phyloP scores from a whole-genome alignment of 768 basidiomycete species.

The Leccinum subtestaceum region DNA sequence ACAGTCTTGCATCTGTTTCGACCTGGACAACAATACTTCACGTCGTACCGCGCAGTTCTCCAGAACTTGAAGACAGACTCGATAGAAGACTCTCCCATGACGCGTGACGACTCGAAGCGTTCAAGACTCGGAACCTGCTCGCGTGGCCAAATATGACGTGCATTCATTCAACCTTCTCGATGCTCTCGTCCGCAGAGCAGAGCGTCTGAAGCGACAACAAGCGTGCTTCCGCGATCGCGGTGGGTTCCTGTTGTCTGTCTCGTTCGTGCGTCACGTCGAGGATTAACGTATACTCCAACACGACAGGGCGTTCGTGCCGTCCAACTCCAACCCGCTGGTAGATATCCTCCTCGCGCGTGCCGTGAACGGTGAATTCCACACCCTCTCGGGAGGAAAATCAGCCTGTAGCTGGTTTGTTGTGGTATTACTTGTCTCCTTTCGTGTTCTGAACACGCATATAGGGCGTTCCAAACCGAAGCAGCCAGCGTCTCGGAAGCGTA shows the following conservation, averaged over 20 bases:
- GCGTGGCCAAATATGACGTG: background rate
- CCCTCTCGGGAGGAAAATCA: background rate
- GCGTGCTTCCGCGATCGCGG: slow-evolving; percentile 67
- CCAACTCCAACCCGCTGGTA: slow-evolving; percentile 43
- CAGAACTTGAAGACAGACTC: too few species aligned
- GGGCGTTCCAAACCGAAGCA: background rate
- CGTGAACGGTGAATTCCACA: slow-evolving; percentile 39
- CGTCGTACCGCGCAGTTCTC: too few species aligned
- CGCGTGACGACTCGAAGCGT: too few species aligned
- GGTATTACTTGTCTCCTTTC: too few species aligned
- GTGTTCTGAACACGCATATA: slow-evolving; percentile 4
- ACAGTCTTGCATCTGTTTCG: too few species aligned
- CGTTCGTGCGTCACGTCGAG: background rate
- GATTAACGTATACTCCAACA: background rate
- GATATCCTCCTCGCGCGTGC: slow-evolving; percentile 53
- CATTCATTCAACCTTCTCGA: background rate
- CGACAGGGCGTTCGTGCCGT: slow-evolving; percentile 52
- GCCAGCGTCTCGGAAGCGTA: too few species aligned
- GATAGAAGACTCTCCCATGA: too few species aligned
- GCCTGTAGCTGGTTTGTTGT: slow-evolving; percentile 15
- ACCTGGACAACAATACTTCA: too few species aligned
- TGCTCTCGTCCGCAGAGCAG: slow-evolving; percentile 39
- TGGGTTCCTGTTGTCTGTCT: slow-evolving; percentile 42
- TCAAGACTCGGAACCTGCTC: too few species aligned
- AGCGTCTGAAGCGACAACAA: slow-evolving; percentile 61